phyloP scores from a whole-genome alignment of 2,329 filamentous ascomycete species.

The Colletotrichum cuscutae region DNA sequence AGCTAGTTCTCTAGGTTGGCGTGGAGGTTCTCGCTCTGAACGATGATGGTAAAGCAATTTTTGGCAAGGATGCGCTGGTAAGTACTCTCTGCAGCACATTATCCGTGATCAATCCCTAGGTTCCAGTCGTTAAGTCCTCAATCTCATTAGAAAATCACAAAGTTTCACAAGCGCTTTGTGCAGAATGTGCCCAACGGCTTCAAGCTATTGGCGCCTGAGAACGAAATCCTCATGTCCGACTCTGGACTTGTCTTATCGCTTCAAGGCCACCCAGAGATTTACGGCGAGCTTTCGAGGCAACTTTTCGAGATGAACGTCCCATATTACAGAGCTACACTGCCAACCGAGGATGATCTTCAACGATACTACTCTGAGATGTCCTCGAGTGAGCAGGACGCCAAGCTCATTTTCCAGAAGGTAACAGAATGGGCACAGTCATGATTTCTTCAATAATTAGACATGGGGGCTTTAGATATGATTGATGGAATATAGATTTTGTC shows the following conservation, averaged over 20 bases:
- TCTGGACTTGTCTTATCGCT: constrained; percentile 25
- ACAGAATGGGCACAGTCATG: constrained; percentile 5
- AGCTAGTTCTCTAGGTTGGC: constrained; percentile 5
- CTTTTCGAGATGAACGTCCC: constrained; percentile 15
- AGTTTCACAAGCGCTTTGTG: constrained; percentile 30
- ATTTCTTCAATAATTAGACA: neutral
- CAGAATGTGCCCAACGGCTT: constrained; percentile 18
- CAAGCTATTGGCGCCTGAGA: constrained; percentile 12
- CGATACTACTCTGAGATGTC: constrained; percentile 27
- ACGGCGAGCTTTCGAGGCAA: constrained; percentile 26
- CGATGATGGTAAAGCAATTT: constrained; percentile 7
- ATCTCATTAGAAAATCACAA: constrained; percentile 13
- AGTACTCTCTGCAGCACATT: neutral
- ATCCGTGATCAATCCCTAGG: neutral
- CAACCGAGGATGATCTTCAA: constrained; percentile 15
- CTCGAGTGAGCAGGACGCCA: constrained; percentile 10
- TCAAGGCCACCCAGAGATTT: constrained; percentile 29
- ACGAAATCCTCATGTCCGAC: constrained; percentile 16
- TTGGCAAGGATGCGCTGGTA: constrained; percentile 12
- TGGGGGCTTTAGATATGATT: too few relatives aligned
- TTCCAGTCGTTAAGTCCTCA: neutral
- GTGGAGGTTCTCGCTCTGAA: neutral
- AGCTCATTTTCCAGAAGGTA: constrained; percentile 11
- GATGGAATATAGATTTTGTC: neutral
- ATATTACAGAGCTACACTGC: constrained; percentile 23